A percentile compares a stretch with the other conserved stretches of the same genome.
phyloP scores from a whole-genome alignment of 495 filamentous ascomycete genomes.

The Aspergillus sparsus region DNA sequence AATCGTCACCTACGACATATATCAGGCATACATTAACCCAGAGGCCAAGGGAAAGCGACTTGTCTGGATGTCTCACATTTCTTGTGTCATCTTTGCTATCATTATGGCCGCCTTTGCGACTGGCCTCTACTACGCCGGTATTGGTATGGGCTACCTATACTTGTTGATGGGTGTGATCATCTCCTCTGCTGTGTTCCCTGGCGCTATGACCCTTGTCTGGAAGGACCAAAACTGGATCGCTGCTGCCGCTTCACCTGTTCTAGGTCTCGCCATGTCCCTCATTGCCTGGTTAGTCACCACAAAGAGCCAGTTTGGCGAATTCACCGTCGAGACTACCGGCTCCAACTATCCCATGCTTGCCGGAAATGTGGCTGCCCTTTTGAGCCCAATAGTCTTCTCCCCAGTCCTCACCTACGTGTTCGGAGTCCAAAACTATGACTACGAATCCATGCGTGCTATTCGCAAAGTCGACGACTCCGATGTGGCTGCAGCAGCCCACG shows the following conservation, averaged over 20 bases:
- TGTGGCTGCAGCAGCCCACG: conserved; percentile 62
- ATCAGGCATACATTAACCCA: conserved; percentile 62
- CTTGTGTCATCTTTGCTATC: conserved; percentile 74
- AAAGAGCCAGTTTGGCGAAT: conserved; percentile 68
- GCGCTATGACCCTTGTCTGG: conserved; percentile 80
- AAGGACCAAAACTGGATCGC: conserved; percentile 79
- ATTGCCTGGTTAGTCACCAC: conserved; percentile 92
- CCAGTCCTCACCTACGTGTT: conserved; percentile 76
- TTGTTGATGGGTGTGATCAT: conserved; percentile 93
- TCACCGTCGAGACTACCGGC: conserved; percentile 76
- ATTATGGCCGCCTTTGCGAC: conserved; percentile 85
- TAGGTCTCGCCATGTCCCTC: conserved; percentile 74
- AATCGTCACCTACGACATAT: conserved; percentile 93
- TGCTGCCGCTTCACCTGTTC: conserved; percentile 70
- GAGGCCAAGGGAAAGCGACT: conserved; percentile 70
- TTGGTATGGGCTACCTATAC: conserved; percentile 77
- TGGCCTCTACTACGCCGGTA: conserved; percentile 70
- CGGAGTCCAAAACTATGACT: conserved; percentile 84
- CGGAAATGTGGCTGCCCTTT: conserved; percentile 78
- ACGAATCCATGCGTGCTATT: conserved; percentile 81
- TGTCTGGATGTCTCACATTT: conserved; percentile 81
- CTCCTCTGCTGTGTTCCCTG: conserved; percentile 80
- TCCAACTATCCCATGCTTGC: conserved; percentile 88
- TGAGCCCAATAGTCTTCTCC: conserved; percentile 77
- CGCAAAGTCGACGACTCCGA: conserved; percentile 82